These are phyloP conservation scores for Lophiostoma macrostomum DNA, from an alignment of 495 filamentous ascomycete species.

Conservation along the genomic window DNA sequence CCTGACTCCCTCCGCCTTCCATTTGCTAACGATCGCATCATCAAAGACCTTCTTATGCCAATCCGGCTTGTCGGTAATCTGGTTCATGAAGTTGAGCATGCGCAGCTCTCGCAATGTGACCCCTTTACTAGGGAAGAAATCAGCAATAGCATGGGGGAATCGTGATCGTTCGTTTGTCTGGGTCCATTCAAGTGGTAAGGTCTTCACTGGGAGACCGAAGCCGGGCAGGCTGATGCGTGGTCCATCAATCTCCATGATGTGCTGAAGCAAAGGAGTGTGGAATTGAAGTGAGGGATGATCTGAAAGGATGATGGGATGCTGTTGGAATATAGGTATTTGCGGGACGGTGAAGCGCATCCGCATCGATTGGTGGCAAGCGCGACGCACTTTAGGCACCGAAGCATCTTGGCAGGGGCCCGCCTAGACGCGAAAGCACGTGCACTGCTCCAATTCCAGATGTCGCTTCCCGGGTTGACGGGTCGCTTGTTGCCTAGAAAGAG, in stretches of 20 bases:
- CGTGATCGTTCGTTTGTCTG: constrained; percentile 23
- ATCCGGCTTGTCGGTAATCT: constrained; percentile 48
- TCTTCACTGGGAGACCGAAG: constrained; percentile 45
- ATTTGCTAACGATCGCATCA: constrained; percentile 17
- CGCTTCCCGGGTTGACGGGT: too few species aligned
- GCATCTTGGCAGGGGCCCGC: too few species aligned
- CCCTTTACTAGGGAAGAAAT: constrained; percentile 5
- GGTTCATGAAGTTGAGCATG: constrained; percentile 39
- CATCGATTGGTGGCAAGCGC: neutral
- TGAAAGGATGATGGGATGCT: too few species aligned
- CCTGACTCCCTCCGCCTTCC: constrained; percentile 6
- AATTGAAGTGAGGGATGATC: too few species aligned
- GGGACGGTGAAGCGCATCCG: neutral
- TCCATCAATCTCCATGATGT: too few species aligned
- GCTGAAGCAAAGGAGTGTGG: too few species aligned
- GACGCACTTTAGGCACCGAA: neutral
- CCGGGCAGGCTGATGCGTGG: constrained; percentile 41
- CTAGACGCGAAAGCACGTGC: too few species aligned
- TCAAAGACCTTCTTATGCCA: constrained; percentile 56
- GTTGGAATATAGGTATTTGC: too few species aligned
- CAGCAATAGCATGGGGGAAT: constrained; percentile 34
- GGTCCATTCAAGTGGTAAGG: constrained; percentile 33
- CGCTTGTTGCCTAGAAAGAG: too few species aligned
- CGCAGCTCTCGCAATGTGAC: constrained; percentile 42
- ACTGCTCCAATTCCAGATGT: too few species aligned